A percentile compares a stretch with the other conserved stretches of the same genome.
phyloP scores from a whole-genome alignment of 225 moss, liverwort and hornwort genomes.

The Polytrichum formosum region DNA sequence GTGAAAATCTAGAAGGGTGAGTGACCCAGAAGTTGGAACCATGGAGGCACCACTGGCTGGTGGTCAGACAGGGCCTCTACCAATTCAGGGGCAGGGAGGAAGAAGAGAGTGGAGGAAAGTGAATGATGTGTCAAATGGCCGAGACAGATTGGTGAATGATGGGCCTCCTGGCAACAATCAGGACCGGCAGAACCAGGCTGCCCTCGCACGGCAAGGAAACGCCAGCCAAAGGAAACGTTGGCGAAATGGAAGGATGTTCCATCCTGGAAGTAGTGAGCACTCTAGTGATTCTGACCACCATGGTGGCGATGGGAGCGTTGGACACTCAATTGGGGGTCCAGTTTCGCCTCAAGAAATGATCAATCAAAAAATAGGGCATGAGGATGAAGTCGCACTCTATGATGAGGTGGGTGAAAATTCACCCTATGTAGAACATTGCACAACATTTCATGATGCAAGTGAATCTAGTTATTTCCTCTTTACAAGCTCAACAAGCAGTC shows the following conservation, averaged over 20 bases:
- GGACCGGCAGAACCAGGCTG: slow-evolving; percentile 53
- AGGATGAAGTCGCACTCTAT: slow-evolving; percentile 51
- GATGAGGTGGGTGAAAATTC: slow-evolving; percentile 66
- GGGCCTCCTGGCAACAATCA: slow-evolving; percentile 39
- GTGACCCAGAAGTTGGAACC: slow-evolving; percentile 27
- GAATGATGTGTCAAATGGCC: slow-evolving; percentile 61
- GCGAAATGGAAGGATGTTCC: slow-evolving; percentile 83
- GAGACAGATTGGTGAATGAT: slow-evolving; percentile 69
- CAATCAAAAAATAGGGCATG: slow-evolving; percentile 78
- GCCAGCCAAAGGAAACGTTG: slow-evolving; percentile 62
- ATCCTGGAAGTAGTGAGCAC: slow-evolving; percentile 79
- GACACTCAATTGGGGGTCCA: slow-evolving; percentile 65
- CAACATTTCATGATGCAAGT: no score
- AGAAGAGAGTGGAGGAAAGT: slow-evolving; percentile 94
- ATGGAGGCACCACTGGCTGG: slow-evolving; percentile 79
- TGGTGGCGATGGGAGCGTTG: slow-evolving; percentile 67
- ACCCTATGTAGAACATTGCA: no score
- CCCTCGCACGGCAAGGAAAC: slow-evolving; percentile 61
- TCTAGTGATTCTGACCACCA: slow-evolving; percentile 98
- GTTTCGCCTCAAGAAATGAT: slow-evolving; percentile 76
- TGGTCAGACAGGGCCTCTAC: slow-evolving; percentile 66
- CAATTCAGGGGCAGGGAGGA: slow-evolving; percentile 75
- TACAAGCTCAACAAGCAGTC: no score
- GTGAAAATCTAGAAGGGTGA: slow-evolving; percentile 31
- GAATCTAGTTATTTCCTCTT: no score